Conservation (phyloP, 2,329 filamentous ascomycete species). For the Beauveria varroae region DNA sequence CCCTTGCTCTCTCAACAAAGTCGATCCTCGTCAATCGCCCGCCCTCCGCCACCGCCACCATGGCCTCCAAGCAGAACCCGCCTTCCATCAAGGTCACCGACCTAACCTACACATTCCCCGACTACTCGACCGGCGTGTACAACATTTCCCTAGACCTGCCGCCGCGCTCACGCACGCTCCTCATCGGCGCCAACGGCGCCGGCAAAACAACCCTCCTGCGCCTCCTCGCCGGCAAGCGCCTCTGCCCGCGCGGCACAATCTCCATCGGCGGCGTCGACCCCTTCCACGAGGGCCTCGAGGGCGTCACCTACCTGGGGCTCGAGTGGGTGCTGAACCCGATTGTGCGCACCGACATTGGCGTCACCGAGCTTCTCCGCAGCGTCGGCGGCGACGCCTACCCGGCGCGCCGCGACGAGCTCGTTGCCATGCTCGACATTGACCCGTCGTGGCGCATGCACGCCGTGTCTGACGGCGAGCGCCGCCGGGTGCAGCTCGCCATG, state of each 20-base stretch:
- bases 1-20: not conserved
- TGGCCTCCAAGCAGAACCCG: slow-evolving; percentile 22
- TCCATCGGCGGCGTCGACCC: slow-evolving; percentile 78
- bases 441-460: slow-evolving; percentile 90
- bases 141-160: slow-evolving; percentile 72
- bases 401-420: slow-evolving; percentile 76
- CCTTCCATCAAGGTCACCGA: slow-evolving; percentile 65
- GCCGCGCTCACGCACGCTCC: slow-evolving; percentile 73
- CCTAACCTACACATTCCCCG: slow-evolving; percentile 84
- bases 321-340: slow-evolving; percentile 99
- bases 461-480: slow-evolving; percentile 84
- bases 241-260: slow-evolving; percentile 71
- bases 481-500: slow-evolving; percentile 93
- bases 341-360: slow-evolving; percentile 89
- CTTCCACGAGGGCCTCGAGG: slow-evolving; percentile 82
- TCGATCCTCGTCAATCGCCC: not conserved
- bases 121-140: slow-evolving; percentile 70
- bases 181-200: slow-evolving; percentile 94
- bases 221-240: slow-evolving; percentile 88
- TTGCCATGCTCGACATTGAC: slow-evolving; percentile 86
- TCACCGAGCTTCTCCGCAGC: slow-evolving; percentile 72
- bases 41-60: slow-evolving; percentile 14
- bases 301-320: slow-evolving; percentile 92
- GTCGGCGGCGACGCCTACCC: slow-evolving; percentile 83
- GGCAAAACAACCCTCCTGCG: slow-evolving; percentile 96